Evolutionary conservation across 768 basidiomycete genomes (phyloP).

Genomic region (Collybia nuda): DNA sequence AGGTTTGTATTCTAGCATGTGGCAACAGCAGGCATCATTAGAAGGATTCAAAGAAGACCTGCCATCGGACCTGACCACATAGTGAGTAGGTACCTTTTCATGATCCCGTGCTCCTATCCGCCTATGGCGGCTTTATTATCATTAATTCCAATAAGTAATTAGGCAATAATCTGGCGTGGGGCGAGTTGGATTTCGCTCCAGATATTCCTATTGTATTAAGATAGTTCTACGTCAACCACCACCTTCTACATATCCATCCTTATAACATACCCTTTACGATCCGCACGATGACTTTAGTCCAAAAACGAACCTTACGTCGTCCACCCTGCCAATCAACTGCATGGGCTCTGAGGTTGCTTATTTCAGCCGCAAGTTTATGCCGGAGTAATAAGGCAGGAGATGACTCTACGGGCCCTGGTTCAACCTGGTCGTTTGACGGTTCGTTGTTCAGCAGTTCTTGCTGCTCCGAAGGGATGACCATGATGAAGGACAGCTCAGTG

Average conservation of each 20-base stretch:
- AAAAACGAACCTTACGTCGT: constrained; percentile 55
- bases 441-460: background rate
- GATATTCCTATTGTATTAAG: too few relatives aligned
- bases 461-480: constrained; percentile 62
- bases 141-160: too few relatives aligned
- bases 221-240: too few relatives aligned
- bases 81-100: background rate
- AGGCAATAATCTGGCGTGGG: too few relatives aligned
- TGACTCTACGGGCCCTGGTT: background rate
- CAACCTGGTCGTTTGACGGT: too few relatives aligned
- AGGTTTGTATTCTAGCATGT: constrained; percentile 80
- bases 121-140: too few relatives aligned
- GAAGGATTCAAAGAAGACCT: constrained; percentile 26
- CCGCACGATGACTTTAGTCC: constrained; percentile 63
- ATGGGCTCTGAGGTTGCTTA: constrained; percentile 48
- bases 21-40: constrained; percentile 67
- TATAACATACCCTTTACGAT: constrained; percentile 72
- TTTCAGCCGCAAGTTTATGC: constrained; percentile 50
- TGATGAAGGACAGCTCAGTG: constrained; percentile 87
- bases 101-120: too few relatives aligned
- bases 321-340: constrained; percentile 59
- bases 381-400: constrained; percentile 33
- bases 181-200: too few relatives aligned
- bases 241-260: constrained; percentile 3
- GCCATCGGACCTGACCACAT: constrained; percentile 2